Evolutionary conservation across 257 asterid species (phyloP).

Genomic region (Hygrophila difformis): DNA sequence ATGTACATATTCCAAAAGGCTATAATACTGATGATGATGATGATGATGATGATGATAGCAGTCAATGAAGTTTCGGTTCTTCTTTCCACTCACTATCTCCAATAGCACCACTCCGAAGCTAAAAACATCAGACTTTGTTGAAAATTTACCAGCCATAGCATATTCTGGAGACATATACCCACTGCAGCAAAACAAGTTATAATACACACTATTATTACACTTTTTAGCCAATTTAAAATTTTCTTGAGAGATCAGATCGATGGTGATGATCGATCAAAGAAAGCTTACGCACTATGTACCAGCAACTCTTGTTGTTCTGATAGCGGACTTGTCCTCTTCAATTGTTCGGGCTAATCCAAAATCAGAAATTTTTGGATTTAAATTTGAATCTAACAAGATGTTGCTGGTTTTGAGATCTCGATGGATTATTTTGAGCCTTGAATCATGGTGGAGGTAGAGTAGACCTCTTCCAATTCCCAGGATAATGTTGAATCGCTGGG

Average conservation of each 20-base stretch:
- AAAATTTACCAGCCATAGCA: constrained; percentile 36
- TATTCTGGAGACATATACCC: constrained; percentile 50
- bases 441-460: constrained; percentile 37
- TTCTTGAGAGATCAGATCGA: background rate
- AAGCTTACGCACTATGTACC: constrained; percentile 40
- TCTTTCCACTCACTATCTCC: constrained; percentile 40
- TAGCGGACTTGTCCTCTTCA: constrained; percentile 15
- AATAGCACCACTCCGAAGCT: constrained; percentile 39
- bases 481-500: constrained; percentile 27
- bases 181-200: constrained; percentile 16
- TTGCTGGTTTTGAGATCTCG: constrained; percentile 40
- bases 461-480: constrained; percentile 33
- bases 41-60: too few species aligned
- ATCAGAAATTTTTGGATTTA: constrained; percentile 36
- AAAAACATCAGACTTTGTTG: constrained; percentile 36
- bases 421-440: constrained; percentile 36
- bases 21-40: too few species aligned
- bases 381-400: constrained; percentile 23
- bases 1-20: constrained; percentile 35
- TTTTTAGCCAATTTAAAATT: background rate
- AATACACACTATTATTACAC: too few species aligned
- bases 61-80: constrained; percentile 22
- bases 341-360: constrained; percentile 38
- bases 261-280: background rate
- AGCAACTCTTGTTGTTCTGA: constrained; percentile 29